Percentiles rank a stretch among this genome's conserved stretches.
Evolutionary conservation across 106 monocot species (phyloP).

Genomic region (Amphibolis antarctica): DNA sequence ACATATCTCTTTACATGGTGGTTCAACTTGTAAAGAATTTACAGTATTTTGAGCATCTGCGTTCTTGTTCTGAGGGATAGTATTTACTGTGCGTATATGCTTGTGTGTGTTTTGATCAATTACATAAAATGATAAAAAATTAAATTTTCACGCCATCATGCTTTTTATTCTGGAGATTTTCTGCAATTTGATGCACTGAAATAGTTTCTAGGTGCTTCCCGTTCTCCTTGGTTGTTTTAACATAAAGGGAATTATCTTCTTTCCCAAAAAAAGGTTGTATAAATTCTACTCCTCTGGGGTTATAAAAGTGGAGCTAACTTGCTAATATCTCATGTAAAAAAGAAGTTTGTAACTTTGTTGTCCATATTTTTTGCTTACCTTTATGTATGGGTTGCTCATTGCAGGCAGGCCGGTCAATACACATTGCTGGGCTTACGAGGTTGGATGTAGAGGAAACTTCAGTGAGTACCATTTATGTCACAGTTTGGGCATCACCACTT

Average conservation of each 20-base stretch:
- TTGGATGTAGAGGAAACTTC: slow-evolving; percentile 75
- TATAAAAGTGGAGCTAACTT: not conserved
- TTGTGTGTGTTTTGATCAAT: too few species aligned
- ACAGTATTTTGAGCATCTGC: too few species aligned
- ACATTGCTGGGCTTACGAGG: slow-evolving; percentile 80
- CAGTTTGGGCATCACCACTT: slow-evolving; percentile 86
- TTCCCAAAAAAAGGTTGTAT: too few species aligned
- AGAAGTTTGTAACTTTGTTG: not conserved
- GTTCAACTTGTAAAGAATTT: too few species aligned
- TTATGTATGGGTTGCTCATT: not conserved
- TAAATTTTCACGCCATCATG: too few species aligned
- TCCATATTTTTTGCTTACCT: not conserved
- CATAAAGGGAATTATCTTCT: too few species aligned
- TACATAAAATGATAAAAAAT: too few species aligned
- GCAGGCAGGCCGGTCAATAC: slow-evolving; percentile 71
- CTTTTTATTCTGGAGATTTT: too few species aligned
- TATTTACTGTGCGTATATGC: too few species aligned
- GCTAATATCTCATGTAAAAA: not conserved
- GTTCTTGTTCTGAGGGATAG: too few species aligned
- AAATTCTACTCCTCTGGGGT: not conserved
- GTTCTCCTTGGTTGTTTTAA: not conserved
- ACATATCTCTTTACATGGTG: too few species aligned
- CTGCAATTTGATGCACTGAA: too few species aligned
- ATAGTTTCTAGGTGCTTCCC: not conserved
- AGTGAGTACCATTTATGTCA: slow-evolving; percentile 55